These are phyloP conservation scores for Cercophora sp. DNA, from an alignment of 495 filamentous ascomycete genomes.

Conservation along the genomic window DNA sequence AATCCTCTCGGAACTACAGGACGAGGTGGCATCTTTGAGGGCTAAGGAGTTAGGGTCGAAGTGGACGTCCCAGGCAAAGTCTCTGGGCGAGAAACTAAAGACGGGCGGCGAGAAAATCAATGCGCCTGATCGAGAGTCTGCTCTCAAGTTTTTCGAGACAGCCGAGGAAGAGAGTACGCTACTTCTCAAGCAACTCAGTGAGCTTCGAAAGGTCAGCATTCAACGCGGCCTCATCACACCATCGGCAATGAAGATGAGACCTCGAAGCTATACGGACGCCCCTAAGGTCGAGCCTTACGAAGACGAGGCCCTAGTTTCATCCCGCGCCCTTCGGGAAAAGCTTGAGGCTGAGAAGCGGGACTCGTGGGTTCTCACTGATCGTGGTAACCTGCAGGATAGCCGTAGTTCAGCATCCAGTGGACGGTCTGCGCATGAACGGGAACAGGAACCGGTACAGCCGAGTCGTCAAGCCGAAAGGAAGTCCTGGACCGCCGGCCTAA, in stretches of 20 bases:
- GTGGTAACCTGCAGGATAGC: constrained; percentile 27
- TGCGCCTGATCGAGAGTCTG: constrained; percentile 12
- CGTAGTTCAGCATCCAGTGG: constrained; percentile 23
- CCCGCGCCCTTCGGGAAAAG: constrained; percentile 27
- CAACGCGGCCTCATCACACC: constrained; percentile 11
- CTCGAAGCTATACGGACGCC: constrained; percentile 10
- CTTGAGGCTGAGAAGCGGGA: constrained; percentile 24
- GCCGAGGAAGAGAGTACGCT: constrained; percentile 19
- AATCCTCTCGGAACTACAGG: constrained; percentile 48
- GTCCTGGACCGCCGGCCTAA: constrained; percentile 3
- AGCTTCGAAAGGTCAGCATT: constrained; percentile 14
- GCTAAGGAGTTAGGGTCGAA: constrained; percentile 17
- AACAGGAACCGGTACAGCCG: neutral
- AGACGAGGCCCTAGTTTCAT: constrained; percentile 23
- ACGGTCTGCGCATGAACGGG: constrained; percentile 4
- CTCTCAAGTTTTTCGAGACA: constrained; percentile 18
- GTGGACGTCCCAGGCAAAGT: constrained; percentile 20
- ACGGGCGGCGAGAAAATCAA: constrained; percentile 13
- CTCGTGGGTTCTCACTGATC: constrained; percentile 20
- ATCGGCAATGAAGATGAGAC: neutral
- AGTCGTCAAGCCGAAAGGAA: neutral
- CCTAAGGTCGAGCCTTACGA: constrained; percentile 11
- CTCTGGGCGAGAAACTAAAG: constrained; percentile 22
- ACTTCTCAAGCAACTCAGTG: constrained; percentile 18
- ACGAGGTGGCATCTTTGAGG: constrained; percentile 27